Conservation (phyloP, 306 rosid genomes). For the Cucurbita maxima region DNA sequence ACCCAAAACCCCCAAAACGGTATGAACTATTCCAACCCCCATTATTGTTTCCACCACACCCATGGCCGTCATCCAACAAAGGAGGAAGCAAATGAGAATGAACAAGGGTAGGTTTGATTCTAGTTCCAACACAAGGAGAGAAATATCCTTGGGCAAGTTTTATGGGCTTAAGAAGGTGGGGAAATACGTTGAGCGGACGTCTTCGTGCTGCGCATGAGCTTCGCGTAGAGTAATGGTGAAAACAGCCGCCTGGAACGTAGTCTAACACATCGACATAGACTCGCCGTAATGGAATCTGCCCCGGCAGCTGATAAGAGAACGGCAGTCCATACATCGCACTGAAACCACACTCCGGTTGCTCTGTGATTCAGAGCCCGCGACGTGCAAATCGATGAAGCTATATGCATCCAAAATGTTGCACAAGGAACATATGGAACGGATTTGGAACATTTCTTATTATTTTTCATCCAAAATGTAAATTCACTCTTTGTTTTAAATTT, state of each 20-base stretch:
- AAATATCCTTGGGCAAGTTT: background rate
- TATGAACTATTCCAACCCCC: conserved; percentile 35
- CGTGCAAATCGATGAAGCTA: background rate
- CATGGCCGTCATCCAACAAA: conserved; percentile 1
- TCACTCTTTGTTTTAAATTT: no score
- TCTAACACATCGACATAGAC: background rate
- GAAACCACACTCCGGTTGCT: background rate
- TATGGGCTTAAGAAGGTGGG: background rate
- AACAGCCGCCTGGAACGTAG: background rate
- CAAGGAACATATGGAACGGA: no score
- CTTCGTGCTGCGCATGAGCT: background rate
- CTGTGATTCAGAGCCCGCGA: background rate
- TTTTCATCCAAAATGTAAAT: no score
- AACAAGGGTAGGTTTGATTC: conserved; percentile 7
- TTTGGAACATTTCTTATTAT: no score
- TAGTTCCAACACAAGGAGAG: background rate
- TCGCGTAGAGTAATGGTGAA: background rate
- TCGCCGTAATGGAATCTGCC: background rate
- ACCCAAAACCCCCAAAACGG: conserved; percentile 22
- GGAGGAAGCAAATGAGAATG: conserved; percentile 7
- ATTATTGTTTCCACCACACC: conserved; percentile 7
- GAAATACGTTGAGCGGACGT: background rate
- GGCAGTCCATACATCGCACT: background rate
- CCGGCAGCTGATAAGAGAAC: background rate
- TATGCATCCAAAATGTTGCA: no score